Evolutionary conservation across 305 asterid genomes (phyloP).

Genomic region (Fraxinus latifolia): DNA sequence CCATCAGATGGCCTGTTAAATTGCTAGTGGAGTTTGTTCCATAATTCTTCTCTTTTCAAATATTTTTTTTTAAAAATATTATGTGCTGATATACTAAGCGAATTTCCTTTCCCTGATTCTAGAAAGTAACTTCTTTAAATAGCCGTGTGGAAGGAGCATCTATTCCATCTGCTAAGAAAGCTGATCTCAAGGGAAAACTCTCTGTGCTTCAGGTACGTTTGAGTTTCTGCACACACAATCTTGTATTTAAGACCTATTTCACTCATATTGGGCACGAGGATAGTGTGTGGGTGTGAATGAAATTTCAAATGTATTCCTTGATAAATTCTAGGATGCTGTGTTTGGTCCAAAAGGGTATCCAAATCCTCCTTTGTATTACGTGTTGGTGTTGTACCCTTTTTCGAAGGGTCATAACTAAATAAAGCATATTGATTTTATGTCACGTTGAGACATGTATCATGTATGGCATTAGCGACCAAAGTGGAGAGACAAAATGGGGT

Average conservation of each 20-base stretch:
- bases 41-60: background rate
- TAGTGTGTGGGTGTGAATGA: background rate
- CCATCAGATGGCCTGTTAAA: background rate
- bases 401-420: background rate
- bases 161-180: conserved; percentile 78
- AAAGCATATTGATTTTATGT: background rate
- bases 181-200: conserved; percentile 75
- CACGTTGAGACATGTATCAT: background rate
- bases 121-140: conserved; percentile 82
- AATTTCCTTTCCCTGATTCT: conserved; percentile 35
- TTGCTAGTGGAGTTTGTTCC: background rate
- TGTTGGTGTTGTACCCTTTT: background rate
- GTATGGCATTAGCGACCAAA: background rate
- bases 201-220: conserved; percentile 70
- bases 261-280: background rate
- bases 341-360: background rate
- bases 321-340: conserved; percentile 2
- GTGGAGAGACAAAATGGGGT: background rate
- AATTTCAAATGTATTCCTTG: background rate
- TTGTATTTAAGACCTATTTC: background rate
- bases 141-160: conserved; percentile 78
- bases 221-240: background rate
- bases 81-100: background rate
- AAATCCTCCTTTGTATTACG: background rate
- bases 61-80: background rate